Evolutionary conservation across 2,329 filamentous ascomycete genomes (phyloP), one percentile per base, ranked within the genome.

Genomic region (Fusarium musae): DNA sequence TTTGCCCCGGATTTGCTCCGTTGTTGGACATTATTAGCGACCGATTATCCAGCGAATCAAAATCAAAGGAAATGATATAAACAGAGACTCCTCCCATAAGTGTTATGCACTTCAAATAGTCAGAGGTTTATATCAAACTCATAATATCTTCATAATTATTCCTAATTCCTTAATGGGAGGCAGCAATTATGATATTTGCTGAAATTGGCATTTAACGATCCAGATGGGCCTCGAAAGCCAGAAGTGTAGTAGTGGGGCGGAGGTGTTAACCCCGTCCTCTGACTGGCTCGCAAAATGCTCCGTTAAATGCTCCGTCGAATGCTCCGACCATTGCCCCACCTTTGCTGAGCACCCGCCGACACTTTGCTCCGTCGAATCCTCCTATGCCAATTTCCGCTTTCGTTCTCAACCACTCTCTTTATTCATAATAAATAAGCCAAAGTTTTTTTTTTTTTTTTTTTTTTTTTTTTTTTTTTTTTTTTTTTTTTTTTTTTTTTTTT

Each of bases 371-470:
- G 28, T 7, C 16, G 6, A 11, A 7, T 43, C 5, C 16, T 19
- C 15, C 8, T 40, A 9, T 36, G 34, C 1, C 15, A 36, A 16
- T 36, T 36, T 9, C 7, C 34, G 3, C 15, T 36, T 15, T 16
- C 9, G 15, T 36, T 36, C 2, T 9, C 7, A 36, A 36, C 15
- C 15, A 1, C 3, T 16, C 34, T 36, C 34, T 36, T 36, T 36
- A 1, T 2, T 4, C 15, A 16, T 16, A 16, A 3, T 15, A 36
- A 9, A 1, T 36, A 9, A 36, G 0, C 15, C 15, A 1, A 36
- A 16, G 6, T 7, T 16, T 36, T 23, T 23, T 23, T 23, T 23
- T 23, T 23, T 23, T 23, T n/a, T n/a, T n/a, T n/a, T n/a, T n/a
- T n/a, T n/a, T n/a, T n/a, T n/a, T n/a, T n/a, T n/a, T n/a, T n/a